A percentile compares a stretch with the other conserved stretches of the same genome.
Evolutionary conservation across 306 rosid species (phyloP).

Genomic region (Dryas octopetala): DNA sequence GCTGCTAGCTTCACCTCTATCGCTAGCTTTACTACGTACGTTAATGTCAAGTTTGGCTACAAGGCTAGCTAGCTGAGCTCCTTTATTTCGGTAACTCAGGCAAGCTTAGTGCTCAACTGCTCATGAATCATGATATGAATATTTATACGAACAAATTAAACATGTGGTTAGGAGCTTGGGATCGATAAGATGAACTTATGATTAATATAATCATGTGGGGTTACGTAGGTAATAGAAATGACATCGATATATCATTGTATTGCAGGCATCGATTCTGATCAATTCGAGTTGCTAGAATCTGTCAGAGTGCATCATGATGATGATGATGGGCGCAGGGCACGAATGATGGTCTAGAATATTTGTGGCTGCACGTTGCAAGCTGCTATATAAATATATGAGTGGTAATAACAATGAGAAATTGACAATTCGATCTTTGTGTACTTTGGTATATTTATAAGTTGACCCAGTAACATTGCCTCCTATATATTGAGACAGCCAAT

Average conservation of each 20-base stretch:
- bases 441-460: conserved; percentile 33
- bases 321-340: conserved; percentile 27
- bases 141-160: too few species aligned
- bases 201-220: too few species aligned
- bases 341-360: conserved; percentile 51
- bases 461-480: conserved; percentile 45
- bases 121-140: too few species aligned
- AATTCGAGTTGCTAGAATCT: conserved; percentile 24
- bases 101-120: too few species aligned
- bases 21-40: too few species aligned
- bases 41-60: too few species aligned
- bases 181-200: too few species aligned
- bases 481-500: conserved; percentile 38
- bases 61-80: too few species aligned
- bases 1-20: too few species aligned
- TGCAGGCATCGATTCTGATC: background rate
- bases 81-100: too few species aligned
- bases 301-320: conserved; percentile 42
- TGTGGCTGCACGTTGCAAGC: conserved; percentile 4
- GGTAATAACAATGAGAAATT: conserved; percentile 29
- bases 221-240: too few species aligned
- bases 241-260: background rate
- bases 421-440: background rate
- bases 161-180: too few species aligned
- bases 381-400: conserved; percentile 13